phyloP scores from a whole-genome alignment of 164 flowering plant genomes.

The grape (Vitis vinifera) region ASM3070453v1 NC_081819.1:519501-520000 shows the following conservation, averaged over 20 bases:
- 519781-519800: slow-evolving; percentile 62
- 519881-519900: slow-evolving; percentile 85
- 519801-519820: slow-evolving; percentile 97
- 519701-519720: slow-evolving; percentile 39
- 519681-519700: slow-evolving; percentile 92
- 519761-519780: slow-evolving; percentile 29
- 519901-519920: slow-evolving; percentile 87
- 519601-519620: slow-evolving; percentile 67
- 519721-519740: slow-evolving; percentile 60
- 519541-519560: slow-evolving; percentile 95
- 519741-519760: slow-evolving; percentile 32
- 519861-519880: slow-evolving; percentile 83
- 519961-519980: slow-evolving; percentile 44
- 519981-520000: neutral
- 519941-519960: slow-evolving; percentile 69
- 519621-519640: slow-evolving; percentile 84
- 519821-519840: slow-evolving; percentile 83
- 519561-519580: slow-evolving; percentile 68
- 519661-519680: slow-evolving; percentile 80
- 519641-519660: slow-evolving; percentile 81
- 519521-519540: slow-evolving; percentile 53
- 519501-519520: neutral
- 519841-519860: slow-evolving; percentile 93
- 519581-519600: slow-evolving; percentile 53
- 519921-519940: slow-evolving; percentile 58